Percentiles rank a stretch among this genome's conserved stretches.
Conservation (phyloP, 2,329 filamentous ascomycete species). For the Diaporthe nobilis region DNA sequence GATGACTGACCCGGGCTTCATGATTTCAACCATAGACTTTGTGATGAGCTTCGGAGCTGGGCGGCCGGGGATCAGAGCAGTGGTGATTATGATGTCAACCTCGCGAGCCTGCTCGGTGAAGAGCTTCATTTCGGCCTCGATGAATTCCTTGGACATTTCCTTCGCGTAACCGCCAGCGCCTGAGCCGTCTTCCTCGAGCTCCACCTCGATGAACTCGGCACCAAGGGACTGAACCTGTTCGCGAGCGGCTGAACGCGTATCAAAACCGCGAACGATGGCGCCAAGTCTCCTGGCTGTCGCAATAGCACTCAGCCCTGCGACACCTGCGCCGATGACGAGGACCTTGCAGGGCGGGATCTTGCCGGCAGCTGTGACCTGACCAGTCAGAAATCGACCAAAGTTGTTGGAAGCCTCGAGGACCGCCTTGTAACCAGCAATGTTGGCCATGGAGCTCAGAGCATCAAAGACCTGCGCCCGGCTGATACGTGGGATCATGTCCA, state of each 20-base stretch:
- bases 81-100: conserved; percentile 93
- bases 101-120: conserved; percentile 90
- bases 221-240: conserved; percentile 93
- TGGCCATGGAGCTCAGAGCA: conserved; percentile 92
- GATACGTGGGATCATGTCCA: conserved; percentile 94
- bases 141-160: conserved; percentile 94
- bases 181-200: conserved; percentile 85
- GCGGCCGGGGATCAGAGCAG: conserved; percentile 88
- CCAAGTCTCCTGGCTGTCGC: conserved; percentile 88
- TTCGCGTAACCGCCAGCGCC: conserved; percentile 92
- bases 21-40: conserved; percentile 82
- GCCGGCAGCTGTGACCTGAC: conserved; percentile 90
- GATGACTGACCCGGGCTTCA: conserved; percentile 91
- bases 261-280: conserved; percentile 90
- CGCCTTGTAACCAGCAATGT: conserved; percentile 94
- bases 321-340: conserved; percentile 89
- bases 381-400: conserved; percentile 89
- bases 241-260: conserved; percentile 88
- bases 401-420: conserved; percentile 91
- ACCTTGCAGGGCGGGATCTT: conserved; percentile 94
- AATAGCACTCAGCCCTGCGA: conserved; percentile 90
- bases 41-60: conserved; percentile 89
- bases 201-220: conserved; percentile 91
- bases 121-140: conserved; percentile 92
- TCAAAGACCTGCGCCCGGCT: conserved; percentile 91